Evolutionary conservation across 306 rosid genomes (phyloP).

Genomic region (Citrullus colocynthis): DNA sequence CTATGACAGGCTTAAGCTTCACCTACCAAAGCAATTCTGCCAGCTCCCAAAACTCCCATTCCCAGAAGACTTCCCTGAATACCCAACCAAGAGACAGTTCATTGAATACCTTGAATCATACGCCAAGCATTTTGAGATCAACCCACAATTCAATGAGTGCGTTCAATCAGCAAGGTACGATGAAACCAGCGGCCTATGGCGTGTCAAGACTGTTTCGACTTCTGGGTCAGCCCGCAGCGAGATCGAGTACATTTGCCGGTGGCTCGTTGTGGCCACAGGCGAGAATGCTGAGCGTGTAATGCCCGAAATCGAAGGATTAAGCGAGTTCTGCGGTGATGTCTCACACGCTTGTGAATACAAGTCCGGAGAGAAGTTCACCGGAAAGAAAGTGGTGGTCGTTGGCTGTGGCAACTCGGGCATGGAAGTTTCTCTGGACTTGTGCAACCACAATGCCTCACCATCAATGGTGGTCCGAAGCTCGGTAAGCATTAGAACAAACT

Average conservation of each 20-base stretch:
- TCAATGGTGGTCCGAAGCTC: conserved; percentile 76
- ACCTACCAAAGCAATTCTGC: conserved; percentile 86
- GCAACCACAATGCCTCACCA: conserved; percentile 73
- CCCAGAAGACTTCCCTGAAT: conserved; percentile 70
- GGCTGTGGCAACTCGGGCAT: conserved; percentile 62
- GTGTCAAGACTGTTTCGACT: conserved; percentile 42
- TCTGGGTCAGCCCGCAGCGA: conserved; percentile 16
- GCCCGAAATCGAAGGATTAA: conserved; percentile 64
- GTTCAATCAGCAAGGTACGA: conserved; percentile 66
- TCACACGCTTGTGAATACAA: conserved; percentile 35
- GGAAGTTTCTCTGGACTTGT: conserved; percentile 82
- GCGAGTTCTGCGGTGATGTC: conserved; percentile 30
- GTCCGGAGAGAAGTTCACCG: conserved; percentile 19
- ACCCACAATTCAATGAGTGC: conserved; percentile 68
- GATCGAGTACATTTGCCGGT: conserved; percentile 68
- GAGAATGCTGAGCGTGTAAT: conserved; percentile 81
- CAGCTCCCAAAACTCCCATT: conserved; percentile 80
- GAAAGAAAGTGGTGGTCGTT: conserved; percentile 38
- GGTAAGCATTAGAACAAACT: conserved; percentile 25
- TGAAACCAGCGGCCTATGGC: conserved; percentile 69
- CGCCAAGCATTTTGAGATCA: conserved; percentile 49
- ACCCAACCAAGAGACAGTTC: conserved; percentile 74
- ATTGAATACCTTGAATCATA: conserved; percentile 70
- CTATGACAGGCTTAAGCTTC: conserved; percentile 80
- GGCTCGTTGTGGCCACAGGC: conserved; percentile 93